Percentiles rank a stretch among this genome's conserved stretches.
phyloP scores from a whole-genome alignment of 1,284 basidiomycete species.

The Kalmanozyma brasiliensis region DNA sequence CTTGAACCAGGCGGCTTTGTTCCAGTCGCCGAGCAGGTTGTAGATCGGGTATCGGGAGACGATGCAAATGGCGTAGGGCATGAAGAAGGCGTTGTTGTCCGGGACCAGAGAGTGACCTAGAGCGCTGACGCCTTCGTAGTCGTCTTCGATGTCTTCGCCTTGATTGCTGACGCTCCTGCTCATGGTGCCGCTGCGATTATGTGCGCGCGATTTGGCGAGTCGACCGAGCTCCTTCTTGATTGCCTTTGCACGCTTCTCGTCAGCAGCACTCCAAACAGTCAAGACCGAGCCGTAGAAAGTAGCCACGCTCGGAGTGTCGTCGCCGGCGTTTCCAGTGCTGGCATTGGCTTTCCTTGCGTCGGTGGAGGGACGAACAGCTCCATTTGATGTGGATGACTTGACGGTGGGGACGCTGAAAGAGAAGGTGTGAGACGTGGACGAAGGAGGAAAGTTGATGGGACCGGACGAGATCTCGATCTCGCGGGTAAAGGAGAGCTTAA shows the following conservation, averaged over 20 bases:
- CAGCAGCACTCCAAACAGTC: conserved; percentile 58
- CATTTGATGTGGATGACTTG: conserved; percentile 37
- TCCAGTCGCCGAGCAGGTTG: conserved; percentile 66
- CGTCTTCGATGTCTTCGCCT: conserved; percentile 36
- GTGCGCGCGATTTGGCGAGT: conserved; percentile 35
- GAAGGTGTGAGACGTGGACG: conserved; percentile 91
- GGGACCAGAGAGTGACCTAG: conserved; percentile 48
- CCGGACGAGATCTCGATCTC: conserved; percentile 81
- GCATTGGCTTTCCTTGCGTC: conserved; percentile 59
- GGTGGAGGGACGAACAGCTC: conserved; percentile 28
- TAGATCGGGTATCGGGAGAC: conserved; percentile 65
- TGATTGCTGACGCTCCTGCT: conserved; percentile 30
- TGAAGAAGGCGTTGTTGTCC: conserved; percentile 61
- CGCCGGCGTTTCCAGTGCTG: conserved; percentile 32
- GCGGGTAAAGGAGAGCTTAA: conserved; percentile 81
- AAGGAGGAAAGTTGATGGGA: conserved; percentile 57
- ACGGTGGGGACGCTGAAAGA: conserved; percentile 74
- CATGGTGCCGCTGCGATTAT: conserved; percentile 19
- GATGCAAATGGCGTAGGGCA: conserved; percentile 66
- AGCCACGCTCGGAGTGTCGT: conserved; percentile 50
- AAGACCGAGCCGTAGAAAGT: conserved; percentile 60
- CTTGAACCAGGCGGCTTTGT: conserved; percentile 67
- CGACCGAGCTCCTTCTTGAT: conserved; percentile 57
- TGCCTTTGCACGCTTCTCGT: conserved; percentile 55
- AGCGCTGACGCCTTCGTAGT: conserved; percentile 32